Conservation (phyloP, 2,329 filamentous ascomycete genomes). For the Aspergillus neoniger region DNA sequence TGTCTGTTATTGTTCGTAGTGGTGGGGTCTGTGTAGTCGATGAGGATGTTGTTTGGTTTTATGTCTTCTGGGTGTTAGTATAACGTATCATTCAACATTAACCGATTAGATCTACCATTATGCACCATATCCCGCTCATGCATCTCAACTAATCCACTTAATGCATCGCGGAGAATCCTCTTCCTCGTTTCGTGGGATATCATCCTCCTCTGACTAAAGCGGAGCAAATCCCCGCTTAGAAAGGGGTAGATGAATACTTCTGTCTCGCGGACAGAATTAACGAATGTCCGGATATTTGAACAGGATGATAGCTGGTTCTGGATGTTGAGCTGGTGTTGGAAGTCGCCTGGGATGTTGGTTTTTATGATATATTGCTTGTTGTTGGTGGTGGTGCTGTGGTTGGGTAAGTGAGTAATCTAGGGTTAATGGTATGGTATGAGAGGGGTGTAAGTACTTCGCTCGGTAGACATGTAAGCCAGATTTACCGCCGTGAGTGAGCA, state of each 20-base stretch:
- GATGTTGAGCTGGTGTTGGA: conserved; percentile 33
- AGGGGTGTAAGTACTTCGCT: conserved; percentile 1
- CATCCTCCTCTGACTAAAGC: conserved; percentile 12
- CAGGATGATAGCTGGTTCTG: conserved; percentile 25
- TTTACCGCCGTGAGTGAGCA: conserved; percentile 3
- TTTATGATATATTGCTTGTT: conserved; percentile 4
- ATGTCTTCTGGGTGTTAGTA: neutral
- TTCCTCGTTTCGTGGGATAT: conserved; percentile 16
- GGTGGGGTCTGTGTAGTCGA: neutral
- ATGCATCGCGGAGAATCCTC: conserved; percentile 21
- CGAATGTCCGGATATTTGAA: conserved; percentile 30
- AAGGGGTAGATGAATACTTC: conserved; percentile 27
- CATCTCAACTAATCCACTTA: conserved; percentile 35
- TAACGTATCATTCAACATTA: no score
- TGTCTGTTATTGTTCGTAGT: no score
- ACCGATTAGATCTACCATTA: conserved; percentile 16
- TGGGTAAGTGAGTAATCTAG: neutral
- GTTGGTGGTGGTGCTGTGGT: conserved; percentile 11
- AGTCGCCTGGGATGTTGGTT: conserved; percentile 33
- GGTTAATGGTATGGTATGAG: neutral
- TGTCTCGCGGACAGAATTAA: conserved; percentile 25
- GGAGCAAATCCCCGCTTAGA: conserved; percentile 21
- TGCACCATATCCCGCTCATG: conserved; percentile 37
- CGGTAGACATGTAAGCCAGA: conserved; percentile 12
- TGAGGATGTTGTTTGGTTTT: conserved; percentile 12